phyloP scores from a whole-genome alignment of 345 rosid genomes.

The Euphorbia lathyris region DNA sequence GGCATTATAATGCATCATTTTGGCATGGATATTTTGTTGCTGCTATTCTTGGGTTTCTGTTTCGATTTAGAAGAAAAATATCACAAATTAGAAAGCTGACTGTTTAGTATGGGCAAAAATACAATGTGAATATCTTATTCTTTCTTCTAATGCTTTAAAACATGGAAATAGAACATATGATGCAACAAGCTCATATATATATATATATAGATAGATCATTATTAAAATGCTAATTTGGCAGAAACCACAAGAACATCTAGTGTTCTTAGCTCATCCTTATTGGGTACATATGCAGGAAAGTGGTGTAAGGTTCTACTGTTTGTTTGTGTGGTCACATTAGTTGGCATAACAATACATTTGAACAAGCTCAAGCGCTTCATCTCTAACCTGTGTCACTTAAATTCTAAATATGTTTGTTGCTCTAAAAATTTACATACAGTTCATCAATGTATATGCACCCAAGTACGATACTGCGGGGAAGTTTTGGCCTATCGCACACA shows the following conservation, averaged over 20 bases:
- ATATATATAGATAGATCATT: no score
- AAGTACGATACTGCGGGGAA: slow-evolving; percentile 87
- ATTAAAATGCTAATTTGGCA: not conserved
- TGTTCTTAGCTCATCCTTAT: not conserved
- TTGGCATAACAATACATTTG: not conserved
- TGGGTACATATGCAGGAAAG: not conserved
- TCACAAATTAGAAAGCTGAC: not conserved
- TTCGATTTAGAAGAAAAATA: not conserved
- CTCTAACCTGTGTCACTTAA: not conserved
- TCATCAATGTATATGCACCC: slow-evolving; percentile 76
- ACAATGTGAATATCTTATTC: not conserved
- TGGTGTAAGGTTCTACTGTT: not conserved
- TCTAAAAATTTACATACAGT: slow-evolving; percentile 47
- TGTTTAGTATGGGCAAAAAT: not conserved
- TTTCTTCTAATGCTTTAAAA: slow-evolving; percentile 1
- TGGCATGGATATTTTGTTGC: slow-evolving; percentile 1
- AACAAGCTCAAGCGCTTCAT: not conserved
- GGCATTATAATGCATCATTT: slow-evolving; percentile 2
- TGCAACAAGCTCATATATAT: not conserved
- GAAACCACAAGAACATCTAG: not conserved
- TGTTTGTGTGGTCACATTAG: not conserved
- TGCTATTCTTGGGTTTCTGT: not conserved
- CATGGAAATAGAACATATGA: not conserved
- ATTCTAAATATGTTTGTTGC: slow-evolving; percentile 12
- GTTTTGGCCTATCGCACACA: slow-evolving; percentile 96